phyloP scores from a whole-genome alignment of 1,139 yeast genomes.

The Candida glucosophila region DNA sequence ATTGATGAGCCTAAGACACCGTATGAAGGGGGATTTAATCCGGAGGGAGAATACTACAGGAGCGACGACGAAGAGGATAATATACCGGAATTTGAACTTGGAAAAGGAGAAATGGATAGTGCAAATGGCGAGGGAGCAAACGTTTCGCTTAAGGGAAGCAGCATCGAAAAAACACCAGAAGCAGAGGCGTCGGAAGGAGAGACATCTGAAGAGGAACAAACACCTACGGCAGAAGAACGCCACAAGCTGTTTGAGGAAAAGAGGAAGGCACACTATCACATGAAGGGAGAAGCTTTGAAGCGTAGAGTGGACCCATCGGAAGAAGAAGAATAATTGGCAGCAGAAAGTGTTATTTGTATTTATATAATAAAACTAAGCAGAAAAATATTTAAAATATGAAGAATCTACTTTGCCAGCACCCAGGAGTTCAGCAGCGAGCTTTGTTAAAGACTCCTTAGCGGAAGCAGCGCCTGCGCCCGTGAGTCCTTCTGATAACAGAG shows the following conservation, averaged over 20 bases:
- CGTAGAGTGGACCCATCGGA: slow-evolving; percentile 23
- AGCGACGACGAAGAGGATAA: slow-evolving; percentile 57
- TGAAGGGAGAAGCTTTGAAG: slow-evolving; percentile 51
- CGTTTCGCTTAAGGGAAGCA: slow-evolving; percentile 32
- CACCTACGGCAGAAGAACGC: slow-evolving; percentile 48
- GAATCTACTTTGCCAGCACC: slow-evolving; percentile 24
- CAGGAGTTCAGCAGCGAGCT: slow-evolving; percentile 35
- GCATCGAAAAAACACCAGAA: slow-evolving; percentile 19
- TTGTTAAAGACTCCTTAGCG: slow-evolving; percentile 44
- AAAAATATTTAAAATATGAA: slow-evolving; percentile 29
- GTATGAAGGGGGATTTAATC: slow-evolving; percentile 87
- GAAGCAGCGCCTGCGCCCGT: slow-evolving; percentile 42
- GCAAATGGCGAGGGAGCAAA: slow-evolving; percentile 14
- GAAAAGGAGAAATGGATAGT: too few relatives aligned
- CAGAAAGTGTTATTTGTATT: too few relatives aligned
- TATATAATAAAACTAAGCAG: slow-evolving; percentile 1
- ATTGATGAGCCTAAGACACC: slow-evolving; percentile 98
- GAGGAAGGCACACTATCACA: slow-evolving; percentile 70
- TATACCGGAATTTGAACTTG: slow-evolving; percentile 34
- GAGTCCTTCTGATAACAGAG: slow-evolving; percentile 57
- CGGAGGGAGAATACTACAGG: slow-evolving; percentile 73
- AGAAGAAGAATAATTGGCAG: slow-evolving; percentile 17
- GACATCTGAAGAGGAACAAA: slow-evolving; percentile 27
- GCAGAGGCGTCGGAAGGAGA: slow-evolving; percentile 19
- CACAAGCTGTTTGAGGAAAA: slow-evolving; percentile 65